Evolutionary conservation across 306 rosid species (phyloP), one percentile per base, ranked within the genome.

Genomic region (Cicer yamashitae): DNA sequence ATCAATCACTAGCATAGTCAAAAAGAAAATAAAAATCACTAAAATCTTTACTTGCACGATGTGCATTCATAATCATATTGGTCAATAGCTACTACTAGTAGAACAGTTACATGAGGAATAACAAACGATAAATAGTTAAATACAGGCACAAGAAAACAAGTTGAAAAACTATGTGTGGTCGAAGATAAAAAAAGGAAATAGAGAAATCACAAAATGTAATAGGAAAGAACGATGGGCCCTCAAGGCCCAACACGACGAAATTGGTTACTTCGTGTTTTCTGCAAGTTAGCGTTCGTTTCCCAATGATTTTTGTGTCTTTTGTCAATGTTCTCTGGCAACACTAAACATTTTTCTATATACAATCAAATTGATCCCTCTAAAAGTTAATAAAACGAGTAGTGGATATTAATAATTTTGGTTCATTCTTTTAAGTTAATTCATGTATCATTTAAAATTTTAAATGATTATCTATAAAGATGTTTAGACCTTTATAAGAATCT

Each of bases 1-100:
- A 74, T 30, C 30, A 57, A 80, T 80, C 67, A 75, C 34, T 15
- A 57, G 75, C 59, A 14, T 67, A 62, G 59, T 48, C 41, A 77
- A 67, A 77, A 58, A 77, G 54, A 48, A 45, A 10, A 65, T 45
- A 22, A 66, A 17, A 60, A 51, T 46, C 46, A 51, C 39, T 56
- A 46, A 79, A 67, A 25, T 57, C 39, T 39, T 58, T 25, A 59
- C 20, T 67, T 67, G 57, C 58, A 48, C 12, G 64, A 56, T 66
- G 60, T 51, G 34, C 39, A 37, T 38, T 73, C 25, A 46, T 30
- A 37, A 20, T 66, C 41, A 56, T 30, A 53, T 56, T 54, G 43
- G 67, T 34, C 37, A 38, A 34, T 15, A 47, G 40, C 15, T 40
- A 40, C 34, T 52, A 20, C 43, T 51, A 39, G 9, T 41, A n/a